Percentiles rank a stretch among this genome's conserved stretches.
phyloP scores from a whole-genome alignment of 2,329 filamentous ascomycete species.

The Neurospora sp. region DNA sequence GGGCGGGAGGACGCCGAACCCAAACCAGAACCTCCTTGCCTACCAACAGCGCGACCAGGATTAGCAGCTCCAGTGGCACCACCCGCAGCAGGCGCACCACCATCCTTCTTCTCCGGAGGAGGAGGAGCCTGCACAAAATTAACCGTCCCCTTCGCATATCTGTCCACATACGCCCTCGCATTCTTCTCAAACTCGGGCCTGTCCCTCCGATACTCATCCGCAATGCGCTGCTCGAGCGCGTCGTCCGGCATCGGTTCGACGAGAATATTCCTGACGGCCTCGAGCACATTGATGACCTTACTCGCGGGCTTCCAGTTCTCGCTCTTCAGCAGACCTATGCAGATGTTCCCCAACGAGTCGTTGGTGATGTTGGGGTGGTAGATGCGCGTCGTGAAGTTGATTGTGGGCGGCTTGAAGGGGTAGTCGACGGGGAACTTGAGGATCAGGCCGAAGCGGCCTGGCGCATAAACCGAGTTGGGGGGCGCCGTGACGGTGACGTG shows the following conservation, averaged over 20 bases:
- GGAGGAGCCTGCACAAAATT: slow-evolving; percentile 23
- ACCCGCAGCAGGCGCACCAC: neutral
- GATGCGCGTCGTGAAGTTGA: slow-evolving; percentile 79
- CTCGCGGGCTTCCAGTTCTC: slow-evolving; percentile 90
- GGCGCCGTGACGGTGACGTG: slow-evolving; percentile 38
- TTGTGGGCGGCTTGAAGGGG: slow-evolving; percentile 77
- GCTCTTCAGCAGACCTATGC: slow-evolving; percentile 69
- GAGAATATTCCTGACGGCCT: slow-evolving; percentile 65
- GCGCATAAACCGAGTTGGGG: slow-evolving; percentile 38
- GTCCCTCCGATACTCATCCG: slow-evolving; percentile 69
- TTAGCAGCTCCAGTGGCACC: neutral
- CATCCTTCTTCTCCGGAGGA: neutral
- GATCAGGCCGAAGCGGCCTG: slow-evolving; percentile 63
- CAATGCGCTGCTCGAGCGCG: slow-evolving; percentile 77
- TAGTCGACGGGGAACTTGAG: slow-evolving; percentile 69
- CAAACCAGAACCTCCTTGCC: neutral
- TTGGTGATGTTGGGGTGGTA: slow-evolving; percentile 95
- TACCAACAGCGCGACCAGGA: neutral
- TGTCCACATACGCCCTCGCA: slow-evolving; percentile 61
- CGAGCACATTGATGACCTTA: slow-evolving; percentile 64
- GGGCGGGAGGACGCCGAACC: neutral
- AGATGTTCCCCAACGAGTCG: slow-evolving; percentile 76
- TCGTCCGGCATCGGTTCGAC: slow-evolving; percentile 80
- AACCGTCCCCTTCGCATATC: slow-evolving; percentile 50
- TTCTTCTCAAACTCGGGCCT: slow-evolving; percentile 61